Evolutionary conservation across 495 filamentous ascomycete genomes (phyloP), one percentile per base, ranked within the genome.

Genomic region (Articulospora tetracladia): DNA sequence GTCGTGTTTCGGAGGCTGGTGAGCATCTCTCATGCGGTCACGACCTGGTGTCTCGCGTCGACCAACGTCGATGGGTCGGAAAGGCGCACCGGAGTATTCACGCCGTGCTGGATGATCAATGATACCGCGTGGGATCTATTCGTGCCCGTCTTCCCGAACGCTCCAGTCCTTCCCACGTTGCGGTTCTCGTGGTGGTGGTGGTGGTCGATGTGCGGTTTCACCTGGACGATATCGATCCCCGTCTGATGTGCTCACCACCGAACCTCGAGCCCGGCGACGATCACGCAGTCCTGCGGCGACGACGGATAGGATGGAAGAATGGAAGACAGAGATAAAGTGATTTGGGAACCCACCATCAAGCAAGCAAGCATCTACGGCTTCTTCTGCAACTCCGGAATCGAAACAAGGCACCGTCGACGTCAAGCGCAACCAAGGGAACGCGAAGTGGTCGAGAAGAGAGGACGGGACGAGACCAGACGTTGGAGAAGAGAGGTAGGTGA

Each of bases 261-360:
- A 67, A 61, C 65, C 34, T 66, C 64, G 53, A 66, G 64, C 65
- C 61, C 65, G 55, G 7, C 27, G 61, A 23, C 58, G 65, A 67
- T 67, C 61, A 67, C 59, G 61, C 65, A 64, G 58, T 25, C 50
- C 27, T 64, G 58, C 64, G 64, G 65, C 61, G 54, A 12, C 36
- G 36, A 11, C 28, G 26, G 30, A 57, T 13, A 46, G 53, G 49
- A 44, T 4, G 53, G 51, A 26, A 49, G n/a, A 19, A 30, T 34
- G 3, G 13, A 30, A 30, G 25, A n/a, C 0, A 0, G 26, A 28
- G 36, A 24, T 25, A 49, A 20, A 28, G 20, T 49, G 20, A 22
- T 32, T 1, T 49, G 39, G 25, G 24, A 17, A 12, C n/a, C 27
- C 41, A 24, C 46, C 55, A 2, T 24, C 28, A 55, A 15, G 13